Conservation (phyloP, 805 yeast species). For the Nakazawaea anatomiae region DNA sequence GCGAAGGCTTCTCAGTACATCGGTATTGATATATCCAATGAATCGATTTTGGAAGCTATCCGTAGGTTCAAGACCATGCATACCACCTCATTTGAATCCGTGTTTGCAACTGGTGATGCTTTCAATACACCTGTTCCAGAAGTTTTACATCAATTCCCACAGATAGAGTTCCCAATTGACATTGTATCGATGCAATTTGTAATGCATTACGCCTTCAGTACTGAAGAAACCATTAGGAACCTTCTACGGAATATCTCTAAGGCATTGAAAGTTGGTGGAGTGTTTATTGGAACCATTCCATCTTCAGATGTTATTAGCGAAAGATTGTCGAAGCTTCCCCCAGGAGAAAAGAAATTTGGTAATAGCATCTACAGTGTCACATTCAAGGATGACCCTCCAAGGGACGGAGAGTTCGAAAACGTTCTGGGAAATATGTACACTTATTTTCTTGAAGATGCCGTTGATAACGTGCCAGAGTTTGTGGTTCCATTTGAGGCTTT, state of each 20-base stretch:
- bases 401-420: conserved; percentile 62
- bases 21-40: conserved; percentile 90
- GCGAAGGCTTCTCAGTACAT: conserved; percentile 70
- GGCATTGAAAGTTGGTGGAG: conserved; percentile 76
- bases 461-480: conserved; percentile 93
- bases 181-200: conserved; percentile 88
- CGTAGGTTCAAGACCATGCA: conserved; percentile 60
- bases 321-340: conserved; percentile 47
- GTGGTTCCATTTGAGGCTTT: conserved; percentile 92
- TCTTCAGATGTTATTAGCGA: conserved; percentile 77
- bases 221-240: conserved; percentile 71
- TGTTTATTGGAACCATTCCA: conserved; percentile 91
- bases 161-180: conserved; percentile 76
- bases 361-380: conserved; percentile 77
- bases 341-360: conserved; percentile 68
- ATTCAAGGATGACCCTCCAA: conserved; percentile 76
- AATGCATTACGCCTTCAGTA: conserved; percentile 89
- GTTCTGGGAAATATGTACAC: conserved; percentile 83
- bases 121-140: conserved; percentile 67
- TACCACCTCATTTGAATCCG: conserved; percentile 60
- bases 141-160: conserved; percentile 62
- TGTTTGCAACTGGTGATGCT: conserved; percentile 90
- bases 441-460: conserved; percentile 85
- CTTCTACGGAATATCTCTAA: conserved; percentile 70
- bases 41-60: conserved; percentile 79